These are phyloP conservation scores for Hypoxylon sp. DNA, from an alignment of 2,329 filamentous ascomycete genomes.

Conservation along the genomic window DNA sequence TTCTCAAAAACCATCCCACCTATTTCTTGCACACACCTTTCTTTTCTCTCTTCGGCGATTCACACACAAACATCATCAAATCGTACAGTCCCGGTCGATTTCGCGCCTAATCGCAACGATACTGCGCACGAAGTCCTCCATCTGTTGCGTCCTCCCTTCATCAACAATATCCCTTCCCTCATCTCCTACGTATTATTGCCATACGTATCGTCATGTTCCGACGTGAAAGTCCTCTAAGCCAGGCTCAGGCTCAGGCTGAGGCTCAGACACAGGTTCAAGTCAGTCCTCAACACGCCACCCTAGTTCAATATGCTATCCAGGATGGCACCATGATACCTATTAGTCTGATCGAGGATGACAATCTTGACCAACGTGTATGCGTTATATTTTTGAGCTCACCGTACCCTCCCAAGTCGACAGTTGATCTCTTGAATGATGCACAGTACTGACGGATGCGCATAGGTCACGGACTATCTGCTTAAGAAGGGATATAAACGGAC, in stretches of 20 bases:
- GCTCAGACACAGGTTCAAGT: neutral
- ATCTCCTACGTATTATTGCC: neutral
- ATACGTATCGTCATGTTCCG: neutral
- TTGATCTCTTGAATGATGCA: neutral
- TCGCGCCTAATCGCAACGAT: neutral
- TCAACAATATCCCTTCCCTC: neutral
- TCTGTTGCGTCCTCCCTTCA: neutral
- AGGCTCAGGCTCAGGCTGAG: neutral
- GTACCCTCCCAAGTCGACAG: neutral
- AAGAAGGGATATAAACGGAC: slow-evolving; percentile 96
- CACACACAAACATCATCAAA: neutral
- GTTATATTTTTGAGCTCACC: neutral
- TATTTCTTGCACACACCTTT: neutral
- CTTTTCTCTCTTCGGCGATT: neutral
- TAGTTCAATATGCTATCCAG: neutral
- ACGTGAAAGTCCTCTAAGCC: neutral
- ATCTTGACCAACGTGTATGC: neutral
- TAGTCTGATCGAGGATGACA: no score
- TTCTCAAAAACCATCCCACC: neutral
- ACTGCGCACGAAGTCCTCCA: neutral
- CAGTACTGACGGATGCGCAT: slow-evolving; percentile 29
- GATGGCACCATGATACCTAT: no score
- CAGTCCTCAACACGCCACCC: neutral
- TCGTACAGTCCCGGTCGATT: neutral
- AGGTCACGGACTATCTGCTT: slow-evolving; percentile 92